Evolutionary conservation across 2,329 filamentous ascomycete species (phyloP).

Genomic region (Niveomyces coronatus): DNA sequence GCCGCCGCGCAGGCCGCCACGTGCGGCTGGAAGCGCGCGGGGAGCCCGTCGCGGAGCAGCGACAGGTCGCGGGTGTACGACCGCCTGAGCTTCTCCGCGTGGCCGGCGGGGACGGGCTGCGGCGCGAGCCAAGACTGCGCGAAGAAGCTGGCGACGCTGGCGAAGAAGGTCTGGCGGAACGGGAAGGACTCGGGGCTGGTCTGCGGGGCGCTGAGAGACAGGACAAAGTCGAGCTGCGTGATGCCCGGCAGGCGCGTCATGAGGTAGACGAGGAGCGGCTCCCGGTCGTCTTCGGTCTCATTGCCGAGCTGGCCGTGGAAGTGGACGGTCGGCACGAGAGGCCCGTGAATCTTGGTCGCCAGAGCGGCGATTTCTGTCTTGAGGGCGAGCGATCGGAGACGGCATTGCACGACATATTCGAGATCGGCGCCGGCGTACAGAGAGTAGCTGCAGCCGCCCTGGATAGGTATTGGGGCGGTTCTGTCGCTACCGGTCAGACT

Average conservation of each 20-base stretch:
- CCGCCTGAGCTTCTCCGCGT: conserved; percentile 16
- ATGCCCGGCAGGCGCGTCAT: conserved; percentile 26
- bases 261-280: conserved; percentile 26
- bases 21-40: conserved; percentile 22
- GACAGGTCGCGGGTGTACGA: conserved; percentile 22
- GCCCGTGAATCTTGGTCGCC: conserved; percentile 22
- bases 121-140: conserved; percentile 27
- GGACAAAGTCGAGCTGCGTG: conserved; percentile 26
- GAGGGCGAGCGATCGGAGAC: conserved; percentile 24
- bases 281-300: conserved; percentile 16
- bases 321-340: conserved; percentile 17
- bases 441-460: conserved; percentile 29
- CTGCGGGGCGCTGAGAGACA: conserved; percentile 23
- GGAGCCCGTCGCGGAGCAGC: conserved; percentile 22
- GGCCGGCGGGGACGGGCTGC: conserved; percentile 18
- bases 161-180: conserved; percentile 25
- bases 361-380: conserved; percentile 20
- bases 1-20: conserved; percentile 22
- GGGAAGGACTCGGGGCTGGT: conserved; percentile 22
- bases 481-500: conserved; percentile 19
- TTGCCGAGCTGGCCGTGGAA: conserved; percentile 20
- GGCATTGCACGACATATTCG: conserved; percentile 28
- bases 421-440: conserved; percentile 25
- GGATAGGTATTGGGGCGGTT: conserved; percentile 22
- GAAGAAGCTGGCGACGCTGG: conserved; percentile 24